A percentile compares a stretch with the other conserved stretches of the same genome.
phyloP scores from a whole-genome alignment of 208 protist species.

The Naegleria fowleri region DNA sequence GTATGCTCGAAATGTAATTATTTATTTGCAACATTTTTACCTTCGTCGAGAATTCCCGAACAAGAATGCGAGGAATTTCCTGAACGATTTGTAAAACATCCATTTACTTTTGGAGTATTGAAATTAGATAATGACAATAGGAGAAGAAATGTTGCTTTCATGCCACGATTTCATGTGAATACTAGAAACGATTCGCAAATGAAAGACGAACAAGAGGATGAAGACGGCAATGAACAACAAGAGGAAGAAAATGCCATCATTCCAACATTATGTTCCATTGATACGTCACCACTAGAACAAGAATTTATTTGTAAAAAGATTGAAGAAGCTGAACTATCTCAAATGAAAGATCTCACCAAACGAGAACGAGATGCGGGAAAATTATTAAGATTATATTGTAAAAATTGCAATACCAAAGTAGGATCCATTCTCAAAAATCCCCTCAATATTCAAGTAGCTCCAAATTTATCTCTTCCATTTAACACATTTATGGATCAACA shows the following conservation, averaged over 20 bases:
- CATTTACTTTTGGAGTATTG: not conserved
- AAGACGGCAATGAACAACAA: not conserved
- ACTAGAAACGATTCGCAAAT: no score
- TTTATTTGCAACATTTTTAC: not conserved
- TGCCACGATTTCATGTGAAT: not conserved
- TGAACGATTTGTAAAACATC: not conserved
- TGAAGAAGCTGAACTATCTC: not conserved
- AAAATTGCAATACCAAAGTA: not conserved
- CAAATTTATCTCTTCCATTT: not conserved
- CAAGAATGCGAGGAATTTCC: not conserved
- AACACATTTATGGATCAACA: not conserved
- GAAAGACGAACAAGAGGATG: not conserved
- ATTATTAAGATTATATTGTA: not conserved
- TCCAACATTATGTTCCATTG: not conserved
- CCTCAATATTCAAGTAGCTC: not conserved
- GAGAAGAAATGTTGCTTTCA: not conserved
- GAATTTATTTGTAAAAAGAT: not conserved
- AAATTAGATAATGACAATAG: not conserved
- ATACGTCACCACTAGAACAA: not conserved
- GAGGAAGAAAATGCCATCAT: not conserved
- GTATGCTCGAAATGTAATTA: not conserved
- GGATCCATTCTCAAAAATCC: not conserved
- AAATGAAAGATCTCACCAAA: not conserved
- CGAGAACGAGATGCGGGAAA: not conserved
- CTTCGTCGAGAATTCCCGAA: not conserved